phyloP scores from a whole-genome alignment of 306 rosid species.

The Trifolium pratense region DNA sequence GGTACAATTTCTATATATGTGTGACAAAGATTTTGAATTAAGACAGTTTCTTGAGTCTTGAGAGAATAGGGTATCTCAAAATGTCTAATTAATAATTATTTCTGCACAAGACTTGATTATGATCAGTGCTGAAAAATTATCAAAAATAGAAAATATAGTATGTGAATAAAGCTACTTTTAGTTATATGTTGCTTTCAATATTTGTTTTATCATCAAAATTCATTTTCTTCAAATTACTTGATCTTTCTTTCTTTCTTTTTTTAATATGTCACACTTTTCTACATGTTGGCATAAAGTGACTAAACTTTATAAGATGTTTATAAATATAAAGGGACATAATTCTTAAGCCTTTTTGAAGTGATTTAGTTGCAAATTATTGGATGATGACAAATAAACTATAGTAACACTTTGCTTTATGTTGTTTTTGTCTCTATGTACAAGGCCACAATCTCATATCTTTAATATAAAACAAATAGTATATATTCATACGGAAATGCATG shows the following conservation, averaged over 20 bases:
- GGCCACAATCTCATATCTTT: conserved; percentile 21
- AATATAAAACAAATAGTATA: conserved; percentile 11
- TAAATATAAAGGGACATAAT: conserved; percentile 10
- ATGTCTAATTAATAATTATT: conserved; percentile 5
- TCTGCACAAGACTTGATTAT: conserved; percentile 34
- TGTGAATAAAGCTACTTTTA: conserved; percentile 4
- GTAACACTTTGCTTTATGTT: conserved; percentile 20
- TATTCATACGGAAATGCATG: conserved; percentile 15
- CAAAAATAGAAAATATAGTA: conserved; percentile 1
- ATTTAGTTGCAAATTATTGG: conserved; percentile 36
- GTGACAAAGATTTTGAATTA: conserved; percentile 35
- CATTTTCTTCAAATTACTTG: conserved; percentile 4
- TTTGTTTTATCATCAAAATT: conserved; percentile 24
- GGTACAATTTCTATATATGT: conserved; percentile 27
- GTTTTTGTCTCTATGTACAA: conserved; percentile 23
- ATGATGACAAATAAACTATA: conserved; percentile 40
- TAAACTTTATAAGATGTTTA: conserved; percentile 35
- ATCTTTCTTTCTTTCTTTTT: conserved; percentile 4
- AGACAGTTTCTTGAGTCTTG: conserved; percentile 16
- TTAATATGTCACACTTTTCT: conserved; percentile 30
- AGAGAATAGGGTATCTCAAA: conserved; percentile 20
- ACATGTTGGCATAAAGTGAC: conserved; percentile 44
- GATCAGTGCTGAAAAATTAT: conserved; percentile 21
- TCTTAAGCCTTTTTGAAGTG: conserved; percentile 30
- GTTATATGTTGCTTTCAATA: conserved; percentile 37